Conservation (phyloP, 768 basidiomycete genomes). For the Lactifluus volemus region DNA sequence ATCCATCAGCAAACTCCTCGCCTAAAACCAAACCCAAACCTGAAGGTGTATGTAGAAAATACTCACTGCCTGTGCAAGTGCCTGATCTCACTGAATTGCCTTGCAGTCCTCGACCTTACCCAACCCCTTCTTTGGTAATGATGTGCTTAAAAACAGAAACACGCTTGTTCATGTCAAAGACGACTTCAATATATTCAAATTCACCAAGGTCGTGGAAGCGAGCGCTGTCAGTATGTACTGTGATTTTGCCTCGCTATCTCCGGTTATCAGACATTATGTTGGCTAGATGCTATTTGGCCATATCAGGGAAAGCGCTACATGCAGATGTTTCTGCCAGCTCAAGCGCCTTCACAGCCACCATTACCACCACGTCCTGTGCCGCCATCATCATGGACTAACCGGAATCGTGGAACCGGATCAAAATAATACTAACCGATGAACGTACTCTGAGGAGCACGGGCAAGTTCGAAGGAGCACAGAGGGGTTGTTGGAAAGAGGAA, state of each 20-base stretch:
- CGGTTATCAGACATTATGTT: not conserved
- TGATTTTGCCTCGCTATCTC: not conserved
- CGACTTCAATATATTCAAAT: constrained; percentile 96
- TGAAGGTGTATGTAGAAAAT: constrained; percentile 9
- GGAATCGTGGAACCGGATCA: no score
- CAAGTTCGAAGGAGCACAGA: no score
- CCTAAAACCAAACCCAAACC: constrained; percentile 23
- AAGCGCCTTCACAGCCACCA: constrained; percentile 53
- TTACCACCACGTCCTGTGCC: constrained; percentile 61
- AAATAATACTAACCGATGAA: no score
- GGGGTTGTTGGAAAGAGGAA: no score
- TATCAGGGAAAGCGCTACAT: constrained; percentile 85
- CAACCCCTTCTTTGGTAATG: constrained; percentile 88
- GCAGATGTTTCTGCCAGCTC: constrained; percentile 60
- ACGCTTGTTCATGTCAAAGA: constrained; percentile 82
- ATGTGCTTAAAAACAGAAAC: constrained; percentile 53
- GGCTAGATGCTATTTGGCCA: constrained; percentile 71
- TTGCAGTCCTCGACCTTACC: constrained; percentile 26
- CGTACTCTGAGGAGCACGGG: no score
- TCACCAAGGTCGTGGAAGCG: constrained; percentile 71
- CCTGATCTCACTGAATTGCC: not conserved
- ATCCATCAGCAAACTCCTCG: constrained; percentile 17
- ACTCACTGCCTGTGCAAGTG: no score
- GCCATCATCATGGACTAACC: constrained; percentile 40
- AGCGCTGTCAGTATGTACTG: constrained; percentile 56